Base-by-base conservation (phyloP, 371 early-diverging fungal species). In the Syncephalis fuscata region DNA sequence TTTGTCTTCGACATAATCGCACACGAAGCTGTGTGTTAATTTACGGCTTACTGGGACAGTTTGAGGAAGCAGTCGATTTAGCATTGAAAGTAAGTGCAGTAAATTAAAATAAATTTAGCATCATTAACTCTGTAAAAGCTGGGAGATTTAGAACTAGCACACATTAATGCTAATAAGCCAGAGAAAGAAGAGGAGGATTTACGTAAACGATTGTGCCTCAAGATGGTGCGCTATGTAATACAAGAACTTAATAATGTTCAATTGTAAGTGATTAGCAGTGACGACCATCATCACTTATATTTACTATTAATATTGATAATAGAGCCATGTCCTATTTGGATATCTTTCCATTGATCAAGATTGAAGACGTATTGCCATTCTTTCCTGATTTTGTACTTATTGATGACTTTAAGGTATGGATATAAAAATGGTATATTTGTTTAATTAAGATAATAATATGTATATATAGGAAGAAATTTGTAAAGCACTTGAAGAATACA, bases 331-430 rank as follows among this genome's bases (percentile, higher is more conserved):
- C 76, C 19, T 78, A 88, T 53, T 59, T 90, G 27, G 75, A 78
- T 50, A 64, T 79, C 41, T 77, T 82, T 32, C 84, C 85, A 39
- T 63, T 92, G 11, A 63, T 95, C 32, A 85, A 85, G 52, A 85
- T 96, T 46, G 92, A 93, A 58, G 94, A 97, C 56, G 79, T 97
- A 21, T 59, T 97, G 23, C 93, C 92, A 1, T 88, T 82, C 60
- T 93, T 96, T 58, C 93, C 94, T 0, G 94, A 94, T 50, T 91
- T 90, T 64, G 83, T 85, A 0, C 65, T 80, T 0, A 95, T 96
- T 55, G 90, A 92, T 54, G 90, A 92, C 50, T 92, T 95, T 59
- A 93, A 93, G 67, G 74, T 68, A 42, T 17, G 56, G 23, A 19
- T 27, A 16, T 14, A n/a, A 42, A 46, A 19, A 16, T 19, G 38